Evolutionary conservation across 257 asterid species (phyloP), one percentile per base, ranked within the genome.

Genomic region (Capsicum pubescens): DNA sequence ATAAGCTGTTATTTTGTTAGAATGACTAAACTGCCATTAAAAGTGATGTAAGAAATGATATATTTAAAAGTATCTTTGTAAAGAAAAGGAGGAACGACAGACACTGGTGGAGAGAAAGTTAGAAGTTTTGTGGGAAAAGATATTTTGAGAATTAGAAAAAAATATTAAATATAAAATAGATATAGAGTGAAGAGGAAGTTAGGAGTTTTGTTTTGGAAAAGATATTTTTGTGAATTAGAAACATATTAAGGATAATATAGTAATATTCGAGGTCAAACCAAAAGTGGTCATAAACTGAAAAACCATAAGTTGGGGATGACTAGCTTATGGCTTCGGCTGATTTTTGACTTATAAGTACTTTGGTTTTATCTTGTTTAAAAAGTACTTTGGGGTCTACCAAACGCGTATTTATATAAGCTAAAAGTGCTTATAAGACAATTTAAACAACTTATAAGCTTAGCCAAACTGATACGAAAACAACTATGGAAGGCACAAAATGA

Each of bases 161-260:
- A 32, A 12, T 12, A 32, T 32, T 66, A 15, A 35, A 5, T 19
- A 66, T 66, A 66, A 32, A 66, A 66, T 17, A 35, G 1, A 66
- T 66, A 35, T 32, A 1, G 1, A 66, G 48, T 66, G 48, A 66
- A 66, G 6, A 66, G 72, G 48, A 66, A 35, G 72, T 66, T 66
- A 66, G 48, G 72, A 35, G 72, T 44, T 66, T 35, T 66, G 72
- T 66, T 66, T 66, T 66, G 72, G 17, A 19, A 35, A 66, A 12
- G 72, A 32, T 66, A 13, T 13, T 66, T 39, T 9, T 66, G 72
- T 35, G 72, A 56, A 56, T 56, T 15, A 56, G 60, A 15, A 56
- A 56, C n/a, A 56, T 15, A 15, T 14, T 56, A 56, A 56, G 60
- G 60, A 56, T 56, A 56, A 15, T 14, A 56, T 56, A 55, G 59